phyloP scores from a whole-genome alignment of 2,329 filamentous ascomycete species.

The Aspergillus niger region DNA sequence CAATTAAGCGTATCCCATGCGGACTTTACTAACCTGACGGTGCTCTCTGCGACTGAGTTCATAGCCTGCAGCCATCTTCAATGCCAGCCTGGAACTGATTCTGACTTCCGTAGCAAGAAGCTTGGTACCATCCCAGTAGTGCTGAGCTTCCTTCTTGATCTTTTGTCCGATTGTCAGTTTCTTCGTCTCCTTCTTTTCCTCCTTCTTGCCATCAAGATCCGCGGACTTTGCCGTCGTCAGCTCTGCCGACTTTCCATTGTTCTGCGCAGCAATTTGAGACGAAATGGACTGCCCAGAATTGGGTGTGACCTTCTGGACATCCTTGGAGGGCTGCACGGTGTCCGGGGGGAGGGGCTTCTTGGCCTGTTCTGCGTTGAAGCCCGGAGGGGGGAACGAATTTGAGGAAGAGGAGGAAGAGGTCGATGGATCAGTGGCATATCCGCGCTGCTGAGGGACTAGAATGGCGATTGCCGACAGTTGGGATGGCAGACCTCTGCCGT shows the following conservation, averaged over 20 bases:
- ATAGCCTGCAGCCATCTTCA: constrained; percentile 98
- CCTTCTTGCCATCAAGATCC: constrained; percentile 56
- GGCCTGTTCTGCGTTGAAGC: constrained; percentile 86
- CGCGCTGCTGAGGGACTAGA: constrained; percentile 53
- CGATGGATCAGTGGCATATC: constrained; percentile 60
- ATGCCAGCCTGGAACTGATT: constrained; percentile 85
- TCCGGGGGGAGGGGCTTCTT: constrained; percentile 77
- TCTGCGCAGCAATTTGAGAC: constrained; percentile 48
- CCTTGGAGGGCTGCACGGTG: constrained; percentile 37
- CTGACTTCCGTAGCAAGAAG: constrained; percentile 86
- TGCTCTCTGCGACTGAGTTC: constrained; percentile 92
- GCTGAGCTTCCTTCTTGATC: constrained; percentile 88
- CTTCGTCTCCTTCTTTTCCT: constrained; percentile 71
- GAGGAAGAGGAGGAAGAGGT: constrained; percentile 47
- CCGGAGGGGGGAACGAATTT: constrained; percentile 73
- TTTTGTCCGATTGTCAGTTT: constrained; percentile 89
- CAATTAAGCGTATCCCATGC: neutral
- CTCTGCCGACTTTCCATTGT: constrained; percentile 59
- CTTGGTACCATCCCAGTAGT: constrained; percentile 99
- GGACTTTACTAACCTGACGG: constrained; percentile 62
- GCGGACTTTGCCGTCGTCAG: constrained; percentile 63
- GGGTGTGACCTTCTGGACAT: constrained; percentile 41
- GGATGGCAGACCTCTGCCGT: constrained; percentile 47
- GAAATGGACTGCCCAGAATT: constrained; percentile 44
- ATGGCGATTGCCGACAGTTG: constrained; percentile 60